Conservation (phyloP, 2,329 filamentous ascomycete species). For the Ophiostoma tasmaniense region DNA sequence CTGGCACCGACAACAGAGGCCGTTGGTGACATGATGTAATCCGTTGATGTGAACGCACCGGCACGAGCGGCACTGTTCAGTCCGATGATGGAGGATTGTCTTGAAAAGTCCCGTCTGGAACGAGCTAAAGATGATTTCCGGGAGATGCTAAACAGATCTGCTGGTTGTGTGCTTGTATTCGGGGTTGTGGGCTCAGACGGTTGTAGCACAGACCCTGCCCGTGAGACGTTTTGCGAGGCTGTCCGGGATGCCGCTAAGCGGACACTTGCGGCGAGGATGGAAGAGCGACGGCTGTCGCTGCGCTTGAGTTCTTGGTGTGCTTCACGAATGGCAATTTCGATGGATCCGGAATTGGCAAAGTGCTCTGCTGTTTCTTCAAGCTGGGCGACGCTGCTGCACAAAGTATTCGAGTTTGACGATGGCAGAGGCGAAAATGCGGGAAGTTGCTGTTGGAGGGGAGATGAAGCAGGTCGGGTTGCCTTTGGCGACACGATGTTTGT, state of each 20-base stretch:
- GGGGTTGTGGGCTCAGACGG: neutral
- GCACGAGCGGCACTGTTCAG: constrained; percentile 58
- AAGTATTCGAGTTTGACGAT: constrained; percentile 44
- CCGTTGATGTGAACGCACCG: constrained; percentile 62
- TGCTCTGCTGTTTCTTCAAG: constrained; percentile 69
- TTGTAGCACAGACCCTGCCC: neutral
- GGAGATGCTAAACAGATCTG: neutral
- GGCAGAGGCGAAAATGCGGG: constrained; percentile 42
- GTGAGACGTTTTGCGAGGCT: constrained; percentile 14
- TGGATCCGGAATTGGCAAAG: constrained; percentile 64
- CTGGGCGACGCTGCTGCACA: constrained; percentile 52
- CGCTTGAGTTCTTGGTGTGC: constrained; percentile 63
- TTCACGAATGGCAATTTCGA: constrained; percentile 68
- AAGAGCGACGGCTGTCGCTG: constrained; percentile 58
- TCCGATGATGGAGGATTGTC: constrained; percentile 56
- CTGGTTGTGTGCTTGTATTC: neutral
- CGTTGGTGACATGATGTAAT: constrained; percentile 58
- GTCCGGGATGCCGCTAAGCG: constrained; percentile 21
- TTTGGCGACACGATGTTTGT: constrained; percentile 16
- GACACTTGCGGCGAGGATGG: constrained; percentile 45
- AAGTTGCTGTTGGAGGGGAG: constrained; percentile 10
- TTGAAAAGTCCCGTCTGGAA: constrained; percentile 23
- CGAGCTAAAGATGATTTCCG: neutral
- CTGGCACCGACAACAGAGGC: constrained; percentile 53
- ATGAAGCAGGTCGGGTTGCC: constrained; percentile 7